These are phyloP conservation scores for Abelmoschus esculentus DNA, from an alignment of 345 rosid species.

Conservation along the genomic window DNA sequence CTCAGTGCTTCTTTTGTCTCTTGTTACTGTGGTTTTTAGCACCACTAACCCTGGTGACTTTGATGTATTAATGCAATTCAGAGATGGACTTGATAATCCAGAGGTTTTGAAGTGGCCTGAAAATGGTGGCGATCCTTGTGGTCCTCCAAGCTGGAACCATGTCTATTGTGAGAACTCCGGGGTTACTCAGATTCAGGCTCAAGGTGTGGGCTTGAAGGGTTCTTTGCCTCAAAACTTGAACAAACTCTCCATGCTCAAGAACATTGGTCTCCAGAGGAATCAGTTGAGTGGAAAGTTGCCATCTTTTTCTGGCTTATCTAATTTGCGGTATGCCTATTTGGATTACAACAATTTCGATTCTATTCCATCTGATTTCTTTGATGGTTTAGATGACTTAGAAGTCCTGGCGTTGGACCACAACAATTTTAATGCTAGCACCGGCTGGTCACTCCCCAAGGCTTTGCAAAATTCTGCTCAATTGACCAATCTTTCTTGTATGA, in stretches of 20 bases:
- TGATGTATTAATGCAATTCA: constrained; percentile 43
- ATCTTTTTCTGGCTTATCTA: constrained; percentile 47
- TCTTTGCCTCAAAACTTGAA: constrained; percentile 51
- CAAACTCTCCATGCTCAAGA: constrained; percentile 41
- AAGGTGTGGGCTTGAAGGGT: constrained; percentile 51
- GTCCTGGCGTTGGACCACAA: constrained; percentile 54
- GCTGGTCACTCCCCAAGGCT: constrained; percentile 52
- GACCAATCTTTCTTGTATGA: constrained; percentile 47
- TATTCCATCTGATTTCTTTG: constrained; percentile 51
- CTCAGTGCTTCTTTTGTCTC: constrained; percentile 14
- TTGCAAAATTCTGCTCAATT: constrained; percentile 47
- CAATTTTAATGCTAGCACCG: constrained; percentile 42
- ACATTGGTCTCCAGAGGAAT: constrained; percentile 57
- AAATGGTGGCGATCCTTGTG: constrained; percentile 64
- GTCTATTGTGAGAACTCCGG: constrained; percentile 37
- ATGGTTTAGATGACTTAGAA: constrained; percentile 40
- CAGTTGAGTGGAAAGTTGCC: constrained; percentile 53
- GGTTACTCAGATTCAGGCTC: constrained; percentile 60
- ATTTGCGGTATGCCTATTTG: constrained; percentile 38
- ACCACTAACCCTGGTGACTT: constrained; percentile 47
- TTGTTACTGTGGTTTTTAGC: constrained; percentile 25
- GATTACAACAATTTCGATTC: constrained; percentile 56
- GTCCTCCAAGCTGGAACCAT: constrained; percentile 43
- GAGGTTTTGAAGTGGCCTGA: constrained; percentile 61
- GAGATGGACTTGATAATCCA: constrained; percentile 56